These are phyloP conservation scores for Scalesia atractyloides DNA, from an alignment of 129 eudicot species.

Conservation along the genomic window DNA sequence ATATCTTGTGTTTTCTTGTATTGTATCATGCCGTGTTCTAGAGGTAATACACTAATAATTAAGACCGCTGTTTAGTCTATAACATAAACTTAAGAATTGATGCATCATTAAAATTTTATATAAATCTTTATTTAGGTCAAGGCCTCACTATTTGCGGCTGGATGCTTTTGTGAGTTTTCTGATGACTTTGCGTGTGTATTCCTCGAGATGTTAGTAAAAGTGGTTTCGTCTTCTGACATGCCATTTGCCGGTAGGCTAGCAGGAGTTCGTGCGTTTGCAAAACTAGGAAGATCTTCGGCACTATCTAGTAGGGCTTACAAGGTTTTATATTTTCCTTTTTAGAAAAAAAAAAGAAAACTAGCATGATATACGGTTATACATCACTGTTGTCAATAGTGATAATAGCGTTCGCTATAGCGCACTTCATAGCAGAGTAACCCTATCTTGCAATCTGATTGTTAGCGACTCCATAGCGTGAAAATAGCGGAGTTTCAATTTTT, in stretches of 20 bases:
- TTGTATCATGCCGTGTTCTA: slow-evolving; percentile 49
- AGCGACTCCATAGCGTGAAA: no score
- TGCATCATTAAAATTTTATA: slow-evolving; percentile 15
- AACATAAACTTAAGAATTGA: neutral
- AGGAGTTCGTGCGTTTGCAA: slow-evolving; percentile 62
- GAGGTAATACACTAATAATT: slow-evolving; percentile 51
- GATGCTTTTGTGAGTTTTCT: slow-evolving; percentile 74
- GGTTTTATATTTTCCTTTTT: slow-evolving; percentile 42
- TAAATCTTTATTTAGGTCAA: slow-evolving; percentile 48
- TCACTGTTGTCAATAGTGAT: no score
- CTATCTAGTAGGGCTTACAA: slow-evolving; percentile 64
- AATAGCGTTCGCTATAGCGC: no score
- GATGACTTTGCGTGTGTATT: slow-evolving; percentile 76
- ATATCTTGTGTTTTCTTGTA: slow-evolving; percentile 63
- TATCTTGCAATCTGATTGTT: no score
- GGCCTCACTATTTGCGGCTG: slow-evolving; percentile 87
- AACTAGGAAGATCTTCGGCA: slow-evolving; percentile 49
- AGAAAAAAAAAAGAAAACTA: neutral
- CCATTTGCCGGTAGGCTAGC: slow-evolving; percentile 54
- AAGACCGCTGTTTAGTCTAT: slow-evolving; percentile 2
- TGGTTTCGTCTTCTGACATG: slow-evolving; percentile 47
- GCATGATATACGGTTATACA: slow-evolving; percentile 3
- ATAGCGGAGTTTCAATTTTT: no score
- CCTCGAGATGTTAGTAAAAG: slow-evolving; percentile 58
- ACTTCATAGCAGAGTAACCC: no score